These are phyloP conservation scores for Trypanosoma conorhini DNA, from an alignment of 208 protist genomes.

Conservation along the genomic window DNA sequence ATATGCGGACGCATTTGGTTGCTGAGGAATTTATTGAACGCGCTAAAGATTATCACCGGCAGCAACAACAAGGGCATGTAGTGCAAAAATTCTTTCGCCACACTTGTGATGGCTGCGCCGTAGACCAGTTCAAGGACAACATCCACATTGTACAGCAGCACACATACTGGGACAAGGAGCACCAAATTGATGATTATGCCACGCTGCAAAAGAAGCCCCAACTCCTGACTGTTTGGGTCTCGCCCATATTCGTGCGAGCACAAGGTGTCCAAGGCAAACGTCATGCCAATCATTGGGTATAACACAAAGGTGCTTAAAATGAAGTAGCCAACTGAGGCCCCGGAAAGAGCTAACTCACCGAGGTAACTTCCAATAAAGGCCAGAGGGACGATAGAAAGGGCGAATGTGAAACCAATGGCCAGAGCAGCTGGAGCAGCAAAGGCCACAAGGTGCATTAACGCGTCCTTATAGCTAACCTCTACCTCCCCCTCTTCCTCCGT, in stretches of 20 bases:
- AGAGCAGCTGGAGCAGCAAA: constrained; percentile 67
- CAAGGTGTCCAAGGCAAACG: constrained; percentile 83
- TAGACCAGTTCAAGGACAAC: constrained; percentile 54
- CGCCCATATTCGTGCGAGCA: constrained; percentile 86
- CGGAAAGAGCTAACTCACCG: constrained; percentile 61
- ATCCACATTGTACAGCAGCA: constrained; percentile 50
- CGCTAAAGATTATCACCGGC: constrained; percentile 66
- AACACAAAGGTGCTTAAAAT: constrained; percentile 64
- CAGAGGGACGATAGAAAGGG: constrained; percentile 71
- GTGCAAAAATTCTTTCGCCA: constrained; percentile 66
- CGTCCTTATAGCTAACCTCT: constrained; percentile 38
- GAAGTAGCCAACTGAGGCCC: constrained; percentile 85
- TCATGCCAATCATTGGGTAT: constrained; percentile 81
- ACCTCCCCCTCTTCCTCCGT: constrained; percentile 48
- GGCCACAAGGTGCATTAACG: constrained; percentile 56
- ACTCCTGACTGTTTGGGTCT: constrained; percentile 61
- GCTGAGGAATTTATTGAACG: constrained; percentile 84
- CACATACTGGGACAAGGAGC: constrained; percentile 58
- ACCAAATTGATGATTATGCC: constrained; percentile 74
- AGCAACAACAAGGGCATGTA: constrained; percentile 67
- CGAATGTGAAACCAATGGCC: constrained; percentile 79
- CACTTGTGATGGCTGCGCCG: constrained; percentile 42
- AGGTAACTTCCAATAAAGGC: constrained; percentile 78
- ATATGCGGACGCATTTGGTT: constrained; percentile 87
- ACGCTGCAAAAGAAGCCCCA: constrained; percentile 77